Conservation (phyloP, 2,329 filamentous ascomycete genomes). For the Lachnellula suecica region DNA sequence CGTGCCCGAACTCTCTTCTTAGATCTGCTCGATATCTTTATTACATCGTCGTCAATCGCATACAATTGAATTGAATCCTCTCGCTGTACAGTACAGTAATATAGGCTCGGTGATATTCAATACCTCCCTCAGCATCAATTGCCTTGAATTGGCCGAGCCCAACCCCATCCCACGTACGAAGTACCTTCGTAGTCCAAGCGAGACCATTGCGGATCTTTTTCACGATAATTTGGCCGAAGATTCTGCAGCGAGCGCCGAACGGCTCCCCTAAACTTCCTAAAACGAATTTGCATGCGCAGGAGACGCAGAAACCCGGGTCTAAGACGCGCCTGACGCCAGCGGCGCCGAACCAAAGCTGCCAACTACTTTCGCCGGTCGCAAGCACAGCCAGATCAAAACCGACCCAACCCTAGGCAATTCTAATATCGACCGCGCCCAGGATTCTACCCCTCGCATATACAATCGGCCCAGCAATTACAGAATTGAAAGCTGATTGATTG, state of each 20-base stretch:
- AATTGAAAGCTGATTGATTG: not conserved
- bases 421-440: not conserved
- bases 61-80: not conserved
- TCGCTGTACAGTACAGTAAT: not conserved
- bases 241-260: constrained; percentile 10
- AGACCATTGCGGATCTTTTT: constrained; percentile 10
- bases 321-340: not conserved
- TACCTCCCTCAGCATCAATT: not conserved
- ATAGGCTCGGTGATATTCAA: constrained; percentile 6
- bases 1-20: not conserved
- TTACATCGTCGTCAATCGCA: not conserved
- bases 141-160: not conserved
- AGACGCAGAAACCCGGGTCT: not conserved
- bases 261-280: not conserved
- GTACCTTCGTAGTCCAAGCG: too few relatives aligned
- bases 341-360: not conserved
- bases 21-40: not conserved
- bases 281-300: constrained; percentile 1
- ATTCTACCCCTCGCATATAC: not conserved
- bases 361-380: not conserved
- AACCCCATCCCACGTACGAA: not conserved
- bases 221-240: constrained; percentile 14
- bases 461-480: not conserved
- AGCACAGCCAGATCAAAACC: not conserved
- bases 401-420: not conserved